Base-by-base conservation (phyloP, 2,329 filamentous ascomycete species). In the Boeremia lycopersici region DNA sequence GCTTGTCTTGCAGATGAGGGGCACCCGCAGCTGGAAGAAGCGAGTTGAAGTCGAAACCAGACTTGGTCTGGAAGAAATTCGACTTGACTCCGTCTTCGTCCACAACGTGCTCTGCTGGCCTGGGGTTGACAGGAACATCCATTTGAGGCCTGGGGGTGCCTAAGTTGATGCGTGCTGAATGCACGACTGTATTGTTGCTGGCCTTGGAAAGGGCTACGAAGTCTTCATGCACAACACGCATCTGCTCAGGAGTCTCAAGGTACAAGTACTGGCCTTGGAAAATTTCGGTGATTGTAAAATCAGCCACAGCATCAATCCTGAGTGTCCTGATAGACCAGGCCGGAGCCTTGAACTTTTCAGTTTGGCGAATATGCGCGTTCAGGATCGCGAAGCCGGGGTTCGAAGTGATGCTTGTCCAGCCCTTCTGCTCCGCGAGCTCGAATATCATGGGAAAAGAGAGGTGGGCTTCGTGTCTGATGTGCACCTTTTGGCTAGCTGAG, bases 381-480 rank as follows among this genome's bases (percentile, higher is more conserved):
- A 82, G 63, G 1, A 76, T 72, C 4, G 61, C 52, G 48, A 81
- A 77, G 0, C 77, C 76, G 1, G 74, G 69, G 43, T 78, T 79
- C 0, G 69, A 64, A 0, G 63, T 69, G 34, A 82, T 71, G 0
- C 40, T 57, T 0, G 46, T 64, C 76, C 77, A 80, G 1, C 64
- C 57, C 30, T 69, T 71, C 5, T 59, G 48, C 17, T 65, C 62
- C 1, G 77, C 77, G 29, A 77, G 67, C 13, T 77, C 73, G 58
- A 77, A 79, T 1, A 82, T 59, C 4, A 73, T 73, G 3, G 77
- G 80, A 49, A 78, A 76, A 10, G 75, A 77, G 74, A 76, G 81
- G 48, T 80, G 81, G 2, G 81, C 79, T 63, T 83, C 81, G 53
- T 83, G 80, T 7, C 81, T 74, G n/a, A 83, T 77, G 29, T 79